Evolutionary conservation across 2,329 filamentous ascomycete species (phyloP).

Genomic region (Sporothrix curviconia): DNA sequence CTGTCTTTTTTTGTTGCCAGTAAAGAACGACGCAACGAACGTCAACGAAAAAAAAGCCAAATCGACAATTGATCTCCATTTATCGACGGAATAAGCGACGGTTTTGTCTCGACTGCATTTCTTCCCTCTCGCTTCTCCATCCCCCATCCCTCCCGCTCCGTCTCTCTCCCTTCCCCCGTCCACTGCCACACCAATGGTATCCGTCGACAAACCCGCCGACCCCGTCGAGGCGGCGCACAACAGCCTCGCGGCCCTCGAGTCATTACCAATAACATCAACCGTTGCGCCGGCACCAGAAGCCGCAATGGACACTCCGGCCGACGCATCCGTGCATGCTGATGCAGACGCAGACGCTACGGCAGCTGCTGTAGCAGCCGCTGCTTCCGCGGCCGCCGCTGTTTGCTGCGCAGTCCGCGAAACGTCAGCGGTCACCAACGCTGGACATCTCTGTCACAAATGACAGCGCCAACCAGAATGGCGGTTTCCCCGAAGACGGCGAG

Average conservation of each 20-base stretch:
- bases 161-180: not conserved
- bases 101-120: too few species aligned
- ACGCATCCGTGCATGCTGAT: too few species aligned
- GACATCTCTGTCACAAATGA: slow-evolving; percentile 32
- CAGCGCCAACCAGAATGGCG: slow-evolving; percentile 17
- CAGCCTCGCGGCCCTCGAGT: slow-evolving; percentile 23
- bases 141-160: not conserved
- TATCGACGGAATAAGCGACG: too few species aligned
- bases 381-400: slow-evolving; percentile 28
- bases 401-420: slow-evolving; percentile 21
- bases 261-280: slow-evolving; percentile 20
- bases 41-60: too few species aligned
- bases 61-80: too few species aligned
- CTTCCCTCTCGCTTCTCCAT: not conserved
- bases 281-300: not conserved
- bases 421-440: slow-evolving; percentile 32
- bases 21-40: too few species aligned
- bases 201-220: slow-evolving; percentile 43
- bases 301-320: not conserved
- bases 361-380: slow-evolving; percentile 19
- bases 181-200: slow-evolving; percentile 39
- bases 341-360: slow-evolving; percentile 23
- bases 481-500: slow-evolving; percentile 28
- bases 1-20: not conserved
- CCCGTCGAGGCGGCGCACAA: slow-evolving; percentile 45